These are phyloP conservation scores for Phytophthora macrochlamydospora DNA, from an alignment of 352 stramenopile genomes.

Conservation along the genomic window DNA sequence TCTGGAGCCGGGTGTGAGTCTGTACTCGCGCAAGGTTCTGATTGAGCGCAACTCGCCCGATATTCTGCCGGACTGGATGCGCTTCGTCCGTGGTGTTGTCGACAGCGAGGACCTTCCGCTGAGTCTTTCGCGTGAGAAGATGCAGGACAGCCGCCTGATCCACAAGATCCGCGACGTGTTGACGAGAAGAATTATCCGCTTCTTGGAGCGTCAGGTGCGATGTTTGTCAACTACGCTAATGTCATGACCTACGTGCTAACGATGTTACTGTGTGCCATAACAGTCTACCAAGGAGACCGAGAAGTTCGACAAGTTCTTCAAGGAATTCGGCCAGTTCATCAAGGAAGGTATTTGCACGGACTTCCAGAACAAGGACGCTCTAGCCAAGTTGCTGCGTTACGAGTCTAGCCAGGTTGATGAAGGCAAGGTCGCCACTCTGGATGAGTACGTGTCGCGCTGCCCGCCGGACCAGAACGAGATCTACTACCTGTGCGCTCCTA, in stretches of 20 bases:
- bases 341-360: slow-evolving; percentile 99
- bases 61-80: slow-evolving; percentile 99
- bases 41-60: slow-evolving; percentile 98
- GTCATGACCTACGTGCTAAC: neutral
- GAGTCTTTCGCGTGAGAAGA: slow-evolving; percentile 98
- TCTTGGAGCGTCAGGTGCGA: slow-evolving; percentile 78
- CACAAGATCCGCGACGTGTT: slow-evolving; percentile 97
- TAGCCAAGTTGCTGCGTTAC: slow-evolving; percentile 98
- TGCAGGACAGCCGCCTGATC: slow-evolving; percentile 98
- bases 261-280: slow-evolving; percentile 5
- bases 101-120: slow-evolving; percentile 99
- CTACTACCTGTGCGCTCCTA: slow-evolving; percentile 98
- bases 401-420: slow-evolving; percentile 94
- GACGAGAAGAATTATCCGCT: slow-evolving; percentile 92
- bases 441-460: slow-evolving; percentile 98
- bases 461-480: slow-evolving; percentile 98
- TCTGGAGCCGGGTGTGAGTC: slow-evolving; percentile 96
- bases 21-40: slow-evolving; percentile 99
- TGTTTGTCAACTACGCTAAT: neutral
- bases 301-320: slow-evolving; percentile 98
- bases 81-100: slow-evolving; percentile 87
- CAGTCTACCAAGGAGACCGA: slow-evolving; percentile 94
- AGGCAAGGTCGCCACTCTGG: slow-evolving; percentile 94
- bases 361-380: slow-evolving; percentile 86
- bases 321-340: slow-evolving; percentile 97